Percentiles rank a stretch among this genome's conserved stretches.
These are phyloP conservation scores for Piromyces sp. DNA, from an alignment of 192 early-diverging fungal genomes.

Conservation along the genomic window DNA sequence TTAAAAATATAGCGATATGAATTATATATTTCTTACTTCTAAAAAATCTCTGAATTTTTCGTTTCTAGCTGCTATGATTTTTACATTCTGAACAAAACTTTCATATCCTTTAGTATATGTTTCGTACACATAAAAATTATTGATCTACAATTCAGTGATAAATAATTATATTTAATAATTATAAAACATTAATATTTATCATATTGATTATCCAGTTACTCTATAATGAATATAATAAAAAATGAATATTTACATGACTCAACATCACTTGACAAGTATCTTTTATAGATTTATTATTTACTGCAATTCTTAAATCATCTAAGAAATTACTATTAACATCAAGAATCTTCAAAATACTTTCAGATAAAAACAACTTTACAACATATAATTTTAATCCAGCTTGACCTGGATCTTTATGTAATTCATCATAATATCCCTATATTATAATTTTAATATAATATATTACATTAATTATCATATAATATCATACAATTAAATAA, in stretches of 20 bases:
- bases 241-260: not conserved
- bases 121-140: not conserved
- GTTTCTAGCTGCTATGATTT: not conserved
- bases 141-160: not conserved
- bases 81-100: not conserved
- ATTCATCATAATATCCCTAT: not conserved
- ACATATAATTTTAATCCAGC: not conserved
- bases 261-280: not conserved
- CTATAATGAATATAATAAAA: too few relatives aligned
- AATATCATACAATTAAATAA: too few relatives aligned
- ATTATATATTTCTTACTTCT: not conserved
- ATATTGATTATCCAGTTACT: too few relatives aligned
- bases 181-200: too few relatives aligned
- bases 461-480: too few relatives aligned
- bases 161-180: too few relatives aligned
- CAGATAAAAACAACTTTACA: not conserved
- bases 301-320: not conserved
- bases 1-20: too few relatives aligned
- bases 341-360: not conserved
- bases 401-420: not conserved
- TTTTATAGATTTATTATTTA: not conserved
- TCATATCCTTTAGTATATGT: not conserved
- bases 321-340: not conserved
- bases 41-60: not conserved
- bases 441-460: too few relatives aligned